Base-by-base conservation (phyloP, 169 alveolate species). In the Plasmodium reichenowi region DNA sequence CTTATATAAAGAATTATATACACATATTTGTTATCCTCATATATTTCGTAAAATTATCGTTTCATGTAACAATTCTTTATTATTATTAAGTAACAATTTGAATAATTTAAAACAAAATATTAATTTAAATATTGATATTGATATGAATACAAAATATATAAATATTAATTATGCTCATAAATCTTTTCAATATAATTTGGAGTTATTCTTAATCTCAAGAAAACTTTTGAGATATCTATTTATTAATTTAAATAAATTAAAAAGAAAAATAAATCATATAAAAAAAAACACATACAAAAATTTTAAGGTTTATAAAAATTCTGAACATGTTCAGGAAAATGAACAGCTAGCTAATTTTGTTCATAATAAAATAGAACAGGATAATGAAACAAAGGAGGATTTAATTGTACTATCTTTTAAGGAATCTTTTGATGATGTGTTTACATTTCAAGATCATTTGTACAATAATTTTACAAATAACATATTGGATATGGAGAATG, bases 1-100 rank as follows among this genome's bases (percentile, higher is more conserved):
- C 26, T 78, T 78, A 59, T 78, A 47, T 78, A 66, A 64, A 45
- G 89, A 78, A 66, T 71, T 78, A 52, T 59, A 48, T 64, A 78
- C 74, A 20, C 78, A 78, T 47, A 58, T 78, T 6, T 78, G 48
- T 66, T 78, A 64, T 22, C 89, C 89, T 17, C 47, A 63, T 50
- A 48, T 78, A 48, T 78, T 78, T 78, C 89, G 89, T 24, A 78
- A 78, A 66, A 78, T 78, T 15, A 78, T 63, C 8, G 89, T 78
- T 0, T 78, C 89, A 43, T 78, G 89, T 38, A 78, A 78, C 38
- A 78, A 78, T 66, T 78, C 89, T 8, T 58, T 78, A 54, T 70
- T 78, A 8, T 60, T 78, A 38, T 56, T 78, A n/a, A 78, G 89
- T 52, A 78, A 78, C 78, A 63, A 78, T 78, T 78, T 78, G 43